Conservation (phyloP, 1,284 basidiomycete species). For the Takashimella tepidaria region DNA sequence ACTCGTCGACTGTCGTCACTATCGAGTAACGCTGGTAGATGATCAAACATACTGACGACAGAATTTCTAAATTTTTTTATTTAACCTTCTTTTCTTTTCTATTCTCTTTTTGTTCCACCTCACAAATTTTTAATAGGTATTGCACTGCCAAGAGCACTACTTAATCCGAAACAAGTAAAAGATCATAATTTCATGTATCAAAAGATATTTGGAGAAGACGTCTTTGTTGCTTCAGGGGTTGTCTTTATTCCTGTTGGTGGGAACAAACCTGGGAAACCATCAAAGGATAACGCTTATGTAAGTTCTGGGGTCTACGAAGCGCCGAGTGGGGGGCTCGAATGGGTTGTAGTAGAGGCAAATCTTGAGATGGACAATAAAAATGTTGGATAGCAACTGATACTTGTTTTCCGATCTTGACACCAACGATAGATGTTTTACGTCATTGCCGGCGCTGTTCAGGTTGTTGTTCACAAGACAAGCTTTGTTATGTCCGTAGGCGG, state of each 20-base stretch:
- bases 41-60: constrained; percentile 1
- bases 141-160: constrained; percentile 51
- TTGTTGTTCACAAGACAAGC: constrained; percentile 71
- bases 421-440: constrained; percentile 89
- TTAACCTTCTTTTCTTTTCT: too few relatives aligned
- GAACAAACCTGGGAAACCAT: constrained; percentile 78
- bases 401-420: too few relatives aligned
- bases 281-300: constrained; percentile 94
- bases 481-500: constrained; percentile 76
- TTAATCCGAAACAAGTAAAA: constrained; percentile 56
- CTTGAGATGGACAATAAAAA: background rate
- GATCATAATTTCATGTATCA: constrained; percentile 75
- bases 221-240: constrained; percentile 85
- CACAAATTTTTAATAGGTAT: constrained; percentile 11
- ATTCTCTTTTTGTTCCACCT: too few relatives aligned
- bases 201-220: constrained; percentile 89
- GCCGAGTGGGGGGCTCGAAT: too few relatives aligned
- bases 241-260: constrained; percentile 71
- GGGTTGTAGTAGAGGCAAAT: too few relatives aligned
- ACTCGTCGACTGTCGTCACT: too few relatives aligned
- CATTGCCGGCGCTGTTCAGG: constrained; percentile 78
- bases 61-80: background rate
- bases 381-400: background rate
- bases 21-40: background rate
- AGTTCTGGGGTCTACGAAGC: too few relatives aligned